Conservation (phyloP, 176 grass and related monocot genomes). For the Triticum turgidum region DNA sequence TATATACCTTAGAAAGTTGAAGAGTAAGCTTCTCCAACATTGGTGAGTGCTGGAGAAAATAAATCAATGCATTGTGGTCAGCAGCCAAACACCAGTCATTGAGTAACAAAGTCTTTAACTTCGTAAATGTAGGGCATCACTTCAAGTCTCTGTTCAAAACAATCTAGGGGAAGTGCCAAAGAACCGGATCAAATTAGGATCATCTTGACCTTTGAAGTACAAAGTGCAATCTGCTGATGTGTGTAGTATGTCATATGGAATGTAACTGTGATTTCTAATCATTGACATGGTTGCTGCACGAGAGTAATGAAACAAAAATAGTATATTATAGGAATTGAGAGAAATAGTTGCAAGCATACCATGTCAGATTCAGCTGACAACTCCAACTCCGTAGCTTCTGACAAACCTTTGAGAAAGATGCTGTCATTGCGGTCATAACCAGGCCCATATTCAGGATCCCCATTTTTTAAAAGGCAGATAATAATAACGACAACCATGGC, state of each 20-base stretch:
- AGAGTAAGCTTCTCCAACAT: neutral
- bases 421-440: neutral
- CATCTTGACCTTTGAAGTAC: neutral
- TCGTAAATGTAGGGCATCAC: neutral
- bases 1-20: neutral
- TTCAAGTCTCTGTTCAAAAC: neutral
- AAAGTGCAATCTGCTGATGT: neutral
- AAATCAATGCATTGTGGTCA: neutral
- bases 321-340: neutral
- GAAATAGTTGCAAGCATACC: neutral
- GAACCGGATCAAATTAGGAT: neutral
- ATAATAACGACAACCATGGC: neutral
- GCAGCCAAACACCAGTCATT: neutral
- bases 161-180: neutral
- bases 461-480: neutral
- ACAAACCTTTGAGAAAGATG: neutral
- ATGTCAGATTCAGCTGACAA: neutral
- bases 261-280: too few species aligned
- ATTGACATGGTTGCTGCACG: too few species aligned
- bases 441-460: neutral
- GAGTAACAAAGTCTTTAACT: constrained; percentile 8
- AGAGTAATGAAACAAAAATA: too few species aligned
- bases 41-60: neutral
- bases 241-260: neutral
- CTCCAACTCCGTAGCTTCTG: neutral